A percentile compares a stretch with the other conserved stretches of the same genome.
These are phyloP conservation scores for Scenedesmus sp. DNA, from an alignment of 163 green algal genomes.

Conservation along the genomic window DNA sequence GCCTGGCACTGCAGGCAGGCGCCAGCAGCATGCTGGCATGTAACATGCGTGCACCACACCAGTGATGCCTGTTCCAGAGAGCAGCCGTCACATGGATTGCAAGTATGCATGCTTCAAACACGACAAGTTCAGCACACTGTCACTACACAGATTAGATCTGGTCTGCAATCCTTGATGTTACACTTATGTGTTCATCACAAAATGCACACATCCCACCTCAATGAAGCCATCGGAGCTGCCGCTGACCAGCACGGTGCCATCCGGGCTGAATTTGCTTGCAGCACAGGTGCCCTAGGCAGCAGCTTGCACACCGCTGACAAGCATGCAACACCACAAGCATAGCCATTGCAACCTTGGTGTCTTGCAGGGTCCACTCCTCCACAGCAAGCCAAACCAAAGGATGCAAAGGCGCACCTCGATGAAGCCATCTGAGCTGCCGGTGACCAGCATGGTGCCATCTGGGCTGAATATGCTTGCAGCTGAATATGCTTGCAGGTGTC, in stretches of 20 bases:
- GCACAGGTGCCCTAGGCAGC: too few species aligned
- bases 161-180: too few species aligned
- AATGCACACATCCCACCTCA: conserved; percentile 59
- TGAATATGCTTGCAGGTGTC: too few species aligned
- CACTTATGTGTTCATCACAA: not conserved
- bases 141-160: too few species aligned
- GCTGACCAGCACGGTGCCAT: conserved; percentile 91
- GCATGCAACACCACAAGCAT: not conserved
- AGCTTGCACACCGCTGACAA: not conserved
- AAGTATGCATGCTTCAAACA: too few species aligned
- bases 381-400: not conserved
- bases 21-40: too few species aligned
- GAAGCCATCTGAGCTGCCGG: conserved; percentile 95
- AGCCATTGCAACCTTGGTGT: too few species aligned
- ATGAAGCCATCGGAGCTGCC: conserved; percentile 97
- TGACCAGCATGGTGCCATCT: conserved; percentile 92
- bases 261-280: conserved; percentile 77
- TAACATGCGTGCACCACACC: too few species aligned
- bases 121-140: too few species aligned
- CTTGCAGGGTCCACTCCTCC: not conserved
- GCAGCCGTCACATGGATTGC: too few species aligned
- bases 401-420: conserved; percentile 82
- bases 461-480: conserved; percentile 76
- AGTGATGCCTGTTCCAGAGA: too few species aligned
- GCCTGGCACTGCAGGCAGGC: too few species aligned